These are phyloP conservation scores for Magnaporthiopsis poae DNA, from an alignment of 2,329 filamentous ascomycete species.

Conservation along the genomic window DNA sequence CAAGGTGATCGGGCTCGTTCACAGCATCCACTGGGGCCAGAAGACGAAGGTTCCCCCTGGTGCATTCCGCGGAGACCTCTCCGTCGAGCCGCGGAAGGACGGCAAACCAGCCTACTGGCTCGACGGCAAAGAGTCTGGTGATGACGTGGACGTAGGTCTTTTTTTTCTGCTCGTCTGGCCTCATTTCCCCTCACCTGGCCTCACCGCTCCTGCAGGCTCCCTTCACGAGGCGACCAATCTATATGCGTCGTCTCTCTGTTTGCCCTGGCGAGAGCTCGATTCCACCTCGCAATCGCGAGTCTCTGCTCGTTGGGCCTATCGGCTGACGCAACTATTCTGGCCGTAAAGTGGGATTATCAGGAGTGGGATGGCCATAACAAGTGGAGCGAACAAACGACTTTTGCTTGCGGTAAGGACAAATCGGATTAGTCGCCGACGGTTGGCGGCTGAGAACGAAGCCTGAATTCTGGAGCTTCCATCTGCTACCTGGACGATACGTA, in stretches of 20 bases:
- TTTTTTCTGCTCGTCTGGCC: background rate
- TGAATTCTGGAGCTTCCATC: background rate
- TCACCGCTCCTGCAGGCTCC: background rate
- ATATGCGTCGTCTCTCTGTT: background rate
- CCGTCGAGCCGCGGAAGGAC: conserved; percentile 1
- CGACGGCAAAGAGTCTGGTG: background rate
- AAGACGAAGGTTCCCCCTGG: background rate
- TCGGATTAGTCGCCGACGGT: background rate
- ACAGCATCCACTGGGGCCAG: conserved; percentile 2
- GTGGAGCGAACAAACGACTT: conserved; percentile 1
- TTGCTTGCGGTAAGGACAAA: background rate
- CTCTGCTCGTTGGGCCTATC: background rate
- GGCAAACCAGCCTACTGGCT: conserved; percentile 1
- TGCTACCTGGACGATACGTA: background rate
- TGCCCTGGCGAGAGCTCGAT: background rate
- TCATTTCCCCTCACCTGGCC: background rate
- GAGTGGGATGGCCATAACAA: background rate
- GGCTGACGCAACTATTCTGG: background rate
- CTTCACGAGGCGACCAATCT: background rate
- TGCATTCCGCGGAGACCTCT: background rate
- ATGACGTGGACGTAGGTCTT: background rate
- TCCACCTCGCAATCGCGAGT: background rate
- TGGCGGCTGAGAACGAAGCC: background rate
- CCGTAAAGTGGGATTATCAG: background rate
- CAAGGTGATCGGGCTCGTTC: conserved; percentile 3